Base-by-base conservation (phyloP, 306 rosid genomes). In the Begonia masoniana region DNA sequence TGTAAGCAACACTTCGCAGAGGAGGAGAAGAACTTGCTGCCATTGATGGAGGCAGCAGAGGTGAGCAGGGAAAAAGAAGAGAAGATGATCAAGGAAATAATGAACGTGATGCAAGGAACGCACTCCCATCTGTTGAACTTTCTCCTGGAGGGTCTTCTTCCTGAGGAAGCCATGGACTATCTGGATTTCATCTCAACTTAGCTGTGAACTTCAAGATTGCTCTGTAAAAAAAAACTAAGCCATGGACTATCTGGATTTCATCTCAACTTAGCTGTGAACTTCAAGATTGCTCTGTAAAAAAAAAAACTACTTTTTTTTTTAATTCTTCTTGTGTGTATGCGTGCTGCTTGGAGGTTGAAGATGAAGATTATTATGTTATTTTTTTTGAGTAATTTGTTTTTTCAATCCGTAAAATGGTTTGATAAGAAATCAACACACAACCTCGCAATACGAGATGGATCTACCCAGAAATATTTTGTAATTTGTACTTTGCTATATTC, bases 41-140 rank as follows among this genome's bases (percentile, higher is more conserved):
- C 96, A 14, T 68, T 79, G 7, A 77, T 78, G 83, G 94, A 83
- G 72, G 96, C 96, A 9, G 77, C 73, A 51, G 96, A 87, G 68
- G 64, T 78, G 71, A 81, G 61, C 75, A 76, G 67, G 61, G 85
- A 77, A 24, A 71, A 77, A 43, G 85, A 87, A 41, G 49, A 52
- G 62, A 70, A 56, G 47, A 68, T 76, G 51, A 39, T 87, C 23
- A 87, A 81, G 66, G 80, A 78, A 47, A 72, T 85, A 41, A 58
- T 83, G 55, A 85, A 83, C 39, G 82, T 81, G 70, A 87, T 87
- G 96, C 82, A 74, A 61, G 87, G 55, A 62, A 78, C 94, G 15
- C 96, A 87, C 43, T 64, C 79, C 8, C 91, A 75, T 52, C 65
- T 83, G 46, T 71, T 87, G 7, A 83, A 74, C 65, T 75, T 74